These are phyloP conservation scores for Fusarium piperis DNA, from an alignment of 2,329 filamentous ascomycete genomes.

Conservation along the genomic window DNA sequence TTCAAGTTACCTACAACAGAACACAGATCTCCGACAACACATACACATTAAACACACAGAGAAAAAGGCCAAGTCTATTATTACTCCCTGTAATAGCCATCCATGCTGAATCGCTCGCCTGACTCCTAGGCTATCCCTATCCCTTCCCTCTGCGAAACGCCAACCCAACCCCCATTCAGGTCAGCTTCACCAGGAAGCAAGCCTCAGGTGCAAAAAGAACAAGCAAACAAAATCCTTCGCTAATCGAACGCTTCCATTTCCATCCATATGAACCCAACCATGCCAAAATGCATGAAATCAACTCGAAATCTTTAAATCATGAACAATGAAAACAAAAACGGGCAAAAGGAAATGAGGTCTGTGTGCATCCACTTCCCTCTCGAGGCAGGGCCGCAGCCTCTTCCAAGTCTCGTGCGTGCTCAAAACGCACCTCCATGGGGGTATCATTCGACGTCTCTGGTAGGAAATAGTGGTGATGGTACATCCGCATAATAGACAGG, in stretches of 20 bases:
- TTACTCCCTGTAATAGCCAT: slow-evolving; percentile 27
- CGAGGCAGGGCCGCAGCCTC: slow-evolving; percentile 9
- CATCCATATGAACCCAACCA: slow-evolving; percentile 2
- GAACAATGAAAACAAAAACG: slow-evolving; percentile 5
- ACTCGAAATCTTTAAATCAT: not conserved
- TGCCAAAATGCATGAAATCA: slow-evolving; percentile 16
- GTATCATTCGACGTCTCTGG: slow-evolving; percentile 42
- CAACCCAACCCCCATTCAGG: slow-evolving; percentile 30
- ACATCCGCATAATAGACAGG: slow-evolving; percentile 30
- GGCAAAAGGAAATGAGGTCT: slow-evolving; percentile 9
- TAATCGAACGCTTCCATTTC: slow-evolving; percentile 1
- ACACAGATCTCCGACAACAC: not conserved
- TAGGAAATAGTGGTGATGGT: slow-evolving; percentile 31
- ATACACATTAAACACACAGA: not conserved
- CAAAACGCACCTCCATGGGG: slow-evolving; percentile 26
- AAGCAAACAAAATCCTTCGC: not conserved
- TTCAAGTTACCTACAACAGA: not conserved
- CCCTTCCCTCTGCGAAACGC: slow-evolving; percentile 29
- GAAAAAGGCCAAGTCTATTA: slow-evolving; percentile 20
- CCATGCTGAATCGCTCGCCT: slow-evolving; percentile 27
- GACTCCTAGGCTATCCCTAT: slow-evolving; percentile 26
- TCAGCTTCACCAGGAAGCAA: slow-evolving; percentile 38
- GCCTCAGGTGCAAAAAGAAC: slow-evolving; percentile 14
- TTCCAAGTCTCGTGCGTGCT: slow-evolving; percentile 30
- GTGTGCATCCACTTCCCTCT: slow-evolving; percentile 17